Percentiles rank a stretch among this genome's conserved stretches.
Conservation (phyloP, 345 rosid species). For the Syzygium aromaticum region DNA sequence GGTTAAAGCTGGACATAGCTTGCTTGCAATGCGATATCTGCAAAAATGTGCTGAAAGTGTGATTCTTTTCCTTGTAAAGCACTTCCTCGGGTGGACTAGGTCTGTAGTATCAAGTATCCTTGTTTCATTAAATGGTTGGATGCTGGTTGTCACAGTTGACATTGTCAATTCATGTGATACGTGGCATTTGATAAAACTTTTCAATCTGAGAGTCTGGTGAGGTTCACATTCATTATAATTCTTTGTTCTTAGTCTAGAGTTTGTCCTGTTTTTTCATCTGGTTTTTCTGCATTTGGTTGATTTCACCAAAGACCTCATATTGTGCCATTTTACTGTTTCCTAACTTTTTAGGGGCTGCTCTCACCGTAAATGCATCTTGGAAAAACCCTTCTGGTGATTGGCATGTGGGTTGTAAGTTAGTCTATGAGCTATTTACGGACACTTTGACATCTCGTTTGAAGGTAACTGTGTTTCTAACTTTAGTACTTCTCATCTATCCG, state of each 20-base stretch:
- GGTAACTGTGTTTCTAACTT: constrained; percentile 26
- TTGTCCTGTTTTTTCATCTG: background rate
- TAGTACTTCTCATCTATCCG: background rate
- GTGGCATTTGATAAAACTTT: background rate
- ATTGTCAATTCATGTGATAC: background rate
- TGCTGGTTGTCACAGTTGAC: background rate
- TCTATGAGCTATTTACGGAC: constrained; percentile 64
- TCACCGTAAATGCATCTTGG: constrained; percentile 80
- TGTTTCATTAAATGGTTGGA: background rate
- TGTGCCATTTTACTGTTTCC: background rate
- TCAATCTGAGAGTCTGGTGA: background rate
- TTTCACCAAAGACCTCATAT: background rate
- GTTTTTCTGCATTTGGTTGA: background rate
- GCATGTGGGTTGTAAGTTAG: constrained; percentile 90
- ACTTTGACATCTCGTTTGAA: constrained; percentile 71
- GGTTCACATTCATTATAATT: background rate
- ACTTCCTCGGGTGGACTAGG: background rate
- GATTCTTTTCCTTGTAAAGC: background rate
- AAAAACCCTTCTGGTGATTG: constrained; percentile 89
- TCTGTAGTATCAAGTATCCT: background rate
- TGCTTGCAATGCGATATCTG: background rate
- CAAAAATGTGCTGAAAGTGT: background rate
- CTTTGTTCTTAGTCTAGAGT: background rate
- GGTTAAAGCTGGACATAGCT: background rate
- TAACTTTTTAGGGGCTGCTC: constrained; percentile 40